Conservation (phyloP, 2,329 filamentous ascomycete genomes). For the Graphiopsis chlorocephala region DNA sequence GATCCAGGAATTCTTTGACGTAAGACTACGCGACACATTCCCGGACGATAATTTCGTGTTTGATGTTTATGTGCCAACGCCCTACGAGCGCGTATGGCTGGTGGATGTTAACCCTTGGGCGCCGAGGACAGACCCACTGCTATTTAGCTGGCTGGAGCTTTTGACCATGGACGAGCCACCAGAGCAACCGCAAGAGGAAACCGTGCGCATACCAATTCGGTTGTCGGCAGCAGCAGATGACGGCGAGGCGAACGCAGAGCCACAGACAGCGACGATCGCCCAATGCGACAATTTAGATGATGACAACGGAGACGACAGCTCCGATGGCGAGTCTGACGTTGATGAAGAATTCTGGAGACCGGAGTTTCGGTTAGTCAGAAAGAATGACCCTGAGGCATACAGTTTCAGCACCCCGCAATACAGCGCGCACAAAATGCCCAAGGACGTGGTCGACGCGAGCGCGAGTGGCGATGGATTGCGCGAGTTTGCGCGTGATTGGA, state of each 20-base stretch:
- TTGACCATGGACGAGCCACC: conserved; percentile 64
- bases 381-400: conserved; percentile 84
- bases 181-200: conserved; percentile 31
- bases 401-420: conserved; percentile 83
- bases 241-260: background rate
- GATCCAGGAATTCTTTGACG: conserved; percentile 74
- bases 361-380: conserved; percentile 77
- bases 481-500: conserved; percentile 63
- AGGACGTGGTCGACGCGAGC: conserved; percentile 77
- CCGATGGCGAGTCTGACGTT: conserved; percentile 39
- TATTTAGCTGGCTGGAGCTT: conserved; percentile 89
- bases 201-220: conserved; percentile 13
- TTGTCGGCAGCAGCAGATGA: background rate
- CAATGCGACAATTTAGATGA: conserved; percentile 6
- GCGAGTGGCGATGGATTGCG: conserved; percentile 64
- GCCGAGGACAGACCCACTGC: conserved; percentile 76
- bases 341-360: conserved; percentile 61
- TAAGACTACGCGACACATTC: conserved; percentile 71
- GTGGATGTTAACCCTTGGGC: conserved; percentile 98
- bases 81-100: conserved; percentile 74
- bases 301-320: conserved; percentile 30
- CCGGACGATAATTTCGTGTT: conserved; percentile 82
- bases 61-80: conserved; percentile 82
- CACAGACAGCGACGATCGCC: background rate
- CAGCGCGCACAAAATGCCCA: conserved; percentile 91